These are phyloP conservation scores for Vitis cinerea DNA, from an alignment of 164 flowering plant species.

Conservation along the genomic window DNA sequence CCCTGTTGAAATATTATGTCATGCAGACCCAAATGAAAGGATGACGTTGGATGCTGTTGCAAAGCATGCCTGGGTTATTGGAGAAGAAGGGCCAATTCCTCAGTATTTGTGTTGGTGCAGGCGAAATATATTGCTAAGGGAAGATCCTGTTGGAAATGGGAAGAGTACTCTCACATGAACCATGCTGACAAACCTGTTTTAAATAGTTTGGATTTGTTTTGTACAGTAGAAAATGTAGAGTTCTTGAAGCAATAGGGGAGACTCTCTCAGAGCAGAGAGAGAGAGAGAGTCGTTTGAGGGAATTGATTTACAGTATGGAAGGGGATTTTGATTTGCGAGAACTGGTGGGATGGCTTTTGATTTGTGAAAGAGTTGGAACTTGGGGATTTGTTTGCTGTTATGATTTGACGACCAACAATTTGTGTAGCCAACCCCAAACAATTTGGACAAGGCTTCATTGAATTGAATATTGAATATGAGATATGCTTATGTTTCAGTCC, in stretches of 20 bases:
- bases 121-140: slow-evolving; percentile 29
- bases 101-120: slow-evolving; percentile 76
- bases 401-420: no score
- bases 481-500: no score
- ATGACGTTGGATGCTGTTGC: slow-evolving; percentile 58
- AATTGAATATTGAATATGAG: no score
- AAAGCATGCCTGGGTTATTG: slow-evolving; percentile 75
- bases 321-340: no score
- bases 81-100: slow-evolving; percentile 70
- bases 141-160: slow-evolving; percentile 7
- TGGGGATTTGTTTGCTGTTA: no score
- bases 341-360: no score
- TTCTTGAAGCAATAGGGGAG: no score
- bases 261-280: no score
- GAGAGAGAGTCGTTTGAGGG: neutral
- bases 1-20: neutral
- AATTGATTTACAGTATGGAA: neutral
- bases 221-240: slow-evolving; percentile 3
- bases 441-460: no score
- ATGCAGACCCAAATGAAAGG: slow-evolving; percentile 69
- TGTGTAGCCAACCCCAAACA: no score
- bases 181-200: slow-evolving; percentile 11
- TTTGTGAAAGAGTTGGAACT: no score
- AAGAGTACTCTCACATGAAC: slow-evolving; percentile 1
- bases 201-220: slow-evolving; percentile 2